Conservation (phyloP, 352 stramenopile genomes). For the Pythium aristosporum region DNA sequence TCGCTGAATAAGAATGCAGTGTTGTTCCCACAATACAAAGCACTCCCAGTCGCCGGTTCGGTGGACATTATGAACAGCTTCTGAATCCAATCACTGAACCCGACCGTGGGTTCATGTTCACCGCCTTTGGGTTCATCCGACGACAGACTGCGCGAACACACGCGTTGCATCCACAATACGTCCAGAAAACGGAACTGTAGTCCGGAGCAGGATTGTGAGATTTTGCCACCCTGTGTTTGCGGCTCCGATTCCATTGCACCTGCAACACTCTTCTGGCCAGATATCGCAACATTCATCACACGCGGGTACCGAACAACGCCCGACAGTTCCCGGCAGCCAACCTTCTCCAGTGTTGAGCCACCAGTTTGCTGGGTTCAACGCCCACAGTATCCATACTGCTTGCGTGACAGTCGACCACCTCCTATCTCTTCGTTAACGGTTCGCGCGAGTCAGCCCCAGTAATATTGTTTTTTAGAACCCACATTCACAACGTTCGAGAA, state of each 20-base stretch:
- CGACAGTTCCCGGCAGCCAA: neutral
- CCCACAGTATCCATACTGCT: neutral
- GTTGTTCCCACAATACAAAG: too few species aligned
- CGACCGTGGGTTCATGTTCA: constrained; percentile 7
- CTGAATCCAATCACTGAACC: constrained; percentile 9
- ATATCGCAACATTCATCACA: constrained; percentile 5
- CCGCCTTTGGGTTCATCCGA: constrained; percentile 2
- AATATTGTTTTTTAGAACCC: neutral
- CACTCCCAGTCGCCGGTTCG: too few species aligned
- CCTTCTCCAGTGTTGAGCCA: neutral
- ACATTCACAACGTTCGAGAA: neutral
- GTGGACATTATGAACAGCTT: too few species aligned
- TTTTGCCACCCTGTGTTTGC: neutral
- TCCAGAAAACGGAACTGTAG: too few species aligned
- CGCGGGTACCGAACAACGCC: too few species aligned
- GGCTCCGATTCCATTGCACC: too few species aligned
- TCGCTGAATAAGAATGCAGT: neutral
- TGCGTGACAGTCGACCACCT: neutral
- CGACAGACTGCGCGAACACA: neutral
- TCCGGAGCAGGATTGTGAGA: neutral
- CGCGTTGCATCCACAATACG: neutral
- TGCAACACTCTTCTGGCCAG: neutral
- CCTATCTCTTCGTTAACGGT: too few species aligned
- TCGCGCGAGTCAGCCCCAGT: too few species aligned
- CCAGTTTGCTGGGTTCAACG: constrained; percentile 7